Percentiles rank a stretch among this genome's conserved stretches.
Evolutionary conservation across 352 stramenopile genomes (phyloP).

Genomic region (Pythium aquatile): DNA sequence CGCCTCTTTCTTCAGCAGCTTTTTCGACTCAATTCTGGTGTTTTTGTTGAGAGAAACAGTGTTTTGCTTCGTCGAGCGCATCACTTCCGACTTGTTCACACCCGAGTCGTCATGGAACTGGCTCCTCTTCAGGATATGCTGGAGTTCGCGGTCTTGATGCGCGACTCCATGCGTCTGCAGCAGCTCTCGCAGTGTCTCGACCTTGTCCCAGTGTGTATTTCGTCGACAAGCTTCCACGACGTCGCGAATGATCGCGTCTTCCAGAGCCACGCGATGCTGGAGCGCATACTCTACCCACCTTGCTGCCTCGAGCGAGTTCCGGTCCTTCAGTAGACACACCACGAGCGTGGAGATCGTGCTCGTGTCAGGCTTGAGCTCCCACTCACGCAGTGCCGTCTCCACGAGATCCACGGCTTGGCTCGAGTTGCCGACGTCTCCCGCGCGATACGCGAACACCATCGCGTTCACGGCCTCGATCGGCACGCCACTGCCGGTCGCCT

Average conservation of each 20-base stretch:
- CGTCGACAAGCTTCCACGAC: slow-evolving; percentile 56
- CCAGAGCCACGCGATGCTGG: slow-evolving; percentile 11
- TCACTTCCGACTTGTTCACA: neutral
- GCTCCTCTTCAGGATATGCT: slow-evolving; percentile 13
- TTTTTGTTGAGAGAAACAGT: neutral
- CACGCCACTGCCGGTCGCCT: slow-evolving; percentile 12
- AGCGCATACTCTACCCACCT: slow-evolving; percentile 26
- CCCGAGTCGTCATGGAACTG: neutral
- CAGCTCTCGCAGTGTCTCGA: slow-evolving; percentile 9
- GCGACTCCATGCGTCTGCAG: slow-evolving; percentile 15
- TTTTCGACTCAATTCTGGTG: slow-evolving; percentile 1
- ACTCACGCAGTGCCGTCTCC: slow-evolving; percentile 30
- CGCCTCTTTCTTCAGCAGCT: slow-evolving; percentile 11
- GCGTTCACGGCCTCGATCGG: slow-evolving; percentile 48
- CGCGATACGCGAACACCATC: slow-evolving; percentile 60
- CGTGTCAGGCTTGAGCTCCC: slow-evolving; percentile 34
- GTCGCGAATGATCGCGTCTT: slow-evolving; percentile 23
- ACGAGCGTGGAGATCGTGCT: slow-evolving; percentile 49
- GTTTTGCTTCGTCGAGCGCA: neutral
- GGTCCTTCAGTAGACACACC: slow-evolving; percentile 43
- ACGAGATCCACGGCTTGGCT: slow-evolving; percentile 35
- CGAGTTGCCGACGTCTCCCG: slow-evolving; percentile 31
- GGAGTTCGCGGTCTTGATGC: slow-evolving; percentile 16
- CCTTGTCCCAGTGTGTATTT: slow-evolving; percentile 36
- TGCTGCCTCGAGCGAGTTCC: slow-evolving; percentile 12